Evolutionary conservation across 306 rosid species (phyloP), one percentile per base, ranked within the genome.

Genomic region (Elaeagnus macrophylla): DNA sequence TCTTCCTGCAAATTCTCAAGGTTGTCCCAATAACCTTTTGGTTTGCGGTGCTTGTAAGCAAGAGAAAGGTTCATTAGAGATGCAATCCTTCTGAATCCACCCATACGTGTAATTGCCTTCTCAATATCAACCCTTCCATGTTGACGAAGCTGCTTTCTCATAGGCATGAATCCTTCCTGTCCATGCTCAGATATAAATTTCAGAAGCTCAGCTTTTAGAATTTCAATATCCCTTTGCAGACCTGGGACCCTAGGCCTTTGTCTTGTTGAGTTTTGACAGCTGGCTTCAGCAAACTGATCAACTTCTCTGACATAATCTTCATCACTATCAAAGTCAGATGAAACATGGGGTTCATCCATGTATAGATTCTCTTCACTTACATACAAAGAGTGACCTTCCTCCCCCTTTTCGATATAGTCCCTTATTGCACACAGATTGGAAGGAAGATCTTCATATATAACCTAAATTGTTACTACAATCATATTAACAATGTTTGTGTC

Each of bases 141-240:
- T 72, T 82, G 53, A 39, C 95, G 86, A 60, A 84, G 91, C 48
- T 84, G 95, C 81, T 84, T 88, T 72, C 97, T 79, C 97, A 88
- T 80, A 57, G 95, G 97, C 97, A 88, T 88, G 64, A 84, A 88
- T 66, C 95, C 95, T 82, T 82, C 95, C 53, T 84, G 97, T 44
- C 97, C 97, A 61, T 80, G 74, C 46, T 88, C 94, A 14, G 81
- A 71, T 65, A 84, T 71, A 61, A 88, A 84, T 51, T 82, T 88
- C 57, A 72, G 64, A 48, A 88, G 79, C 81, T 82, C 95, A 8
- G 79, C 56, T 68, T 84, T 88, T 16, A 84, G 79, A 69, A 88
- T 77, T 70, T 84, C 84, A 32, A 80, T 69, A 62, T 88, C 88
- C 75, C 86, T 84, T 66, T 88, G 95, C 72, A 85, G 65, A 35